Evolutionary conservation across 176 grass and related monocot genomes (phyloP), one percentile per base, ranked within the genome.

Genomic region (Carex parvula): DNA sequence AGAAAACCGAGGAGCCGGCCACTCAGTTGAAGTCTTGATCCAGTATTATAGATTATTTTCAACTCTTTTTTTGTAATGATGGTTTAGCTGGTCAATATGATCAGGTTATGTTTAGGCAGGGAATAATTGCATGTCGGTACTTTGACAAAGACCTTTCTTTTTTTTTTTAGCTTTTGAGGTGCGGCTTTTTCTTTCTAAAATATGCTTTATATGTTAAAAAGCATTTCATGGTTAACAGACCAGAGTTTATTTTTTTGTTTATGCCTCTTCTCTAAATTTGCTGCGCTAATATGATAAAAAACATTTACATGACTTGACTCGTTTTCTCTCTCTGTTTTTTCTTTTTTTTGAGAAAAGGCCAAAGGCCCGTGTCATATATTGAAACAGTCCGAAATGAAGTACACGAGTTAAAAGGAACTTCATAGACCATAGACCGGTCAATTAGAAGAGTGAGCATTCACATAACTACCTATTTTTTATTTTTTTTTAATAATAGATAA

Each of bases 21-120:
- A 72, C 92, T 72, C 89, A 92, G 84, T 88, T 88, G 50, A 97
- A 97, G 71, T 17, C 88, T 26, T 97, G 81, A 91, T 81, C 64
- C 59, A 57, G 24, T 33, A 57, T 18, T 10, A 18, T 55, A 78
- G 26, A 78, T 78, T 55, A 78, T 78, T 77, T 77, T 54, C 52
- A 32, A 33, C 13, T 32, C 46, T 17, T 56, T 32, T 50, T 9
- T 56, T 78, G 73, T 56, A 33, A 78, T 57, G 73, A 57, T 78
- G 73, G 73, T 78, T 78, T 78, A 26, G 5, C 26, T 2, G 3
- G 52, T 78, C 26, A 57, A 57, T 54, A 78, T 78, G 73, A 32
- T 35, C 73, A 54, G 73, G 52, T 57, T 78, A 32, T 78, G 73
- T 30, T 78, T 78, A 78, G 73, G 73, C 73, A 78, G 73, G 52